phyloP scores from a whole-genome alignment of 768 basidiomycete genomes.

The Pleurotus tuber-regium region DNA sequence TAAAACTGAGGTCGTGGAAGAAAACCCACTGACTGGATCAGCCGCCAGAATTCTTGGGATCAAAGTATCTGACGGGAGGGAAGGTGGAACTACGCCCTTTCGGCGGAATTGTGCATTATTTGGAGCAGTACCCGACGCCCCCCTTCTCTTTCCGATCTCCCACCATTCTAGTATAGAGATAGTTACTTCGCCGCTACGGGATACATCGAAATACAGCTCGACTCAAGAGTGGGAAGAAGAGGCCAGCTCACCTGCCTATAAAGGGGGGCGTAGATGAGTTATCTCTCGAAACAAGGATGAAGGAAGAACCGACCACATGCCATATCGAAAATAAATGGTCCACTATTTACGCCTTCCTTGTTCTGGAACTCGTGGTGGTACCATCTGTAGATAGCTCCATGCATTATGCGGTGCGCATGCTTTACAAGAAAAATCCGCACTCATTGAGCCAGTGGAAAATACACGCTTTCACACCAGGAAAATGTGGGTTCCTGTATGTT shows the following conservation, averaged over 20 bases:
- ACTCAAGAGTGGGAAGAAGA: constrained; percentile 9
- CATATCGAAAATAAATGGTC: constrained; percentile 53
- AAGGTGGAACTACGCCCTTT: constrained; percentile 23
- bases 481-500: constrained; percentile 73
- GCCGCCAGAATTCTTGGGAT: constrained; percentile 38
- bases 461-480: constrained; percentile 58
- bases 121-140: constrained; percentile 14
- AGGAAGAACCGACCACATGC: constrained; percentile 45
- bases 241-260: constrained; percentile 6
- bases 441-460: constrained; percentile 52
- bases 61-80: constrained; percentile 31
- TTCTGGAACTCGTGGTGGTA: constrained; percentile 32
- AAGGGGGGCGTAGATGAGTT: neutral
- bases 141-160: constrained; percentile 31
- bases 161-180: constrained; percentile 62
- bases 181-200: constrained; percentile 60
- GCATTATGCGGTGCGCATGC: too few species aligned
- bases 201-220: too few species aligned
- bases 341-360: constrained; percentile 8
- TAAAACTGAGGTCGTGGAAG: neutral
- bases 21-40: constrained; percentile 45
- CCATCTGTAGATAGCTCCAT: too few species aligned
- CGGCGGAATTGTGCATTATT: constrained; percentile 13
- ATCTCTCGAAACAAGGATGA: constrained; percentile 26
- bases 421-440: too few species aligned